A percentile compares a stretch with the other conserved stretches of the same genome.
These are phyloP conservation scores for Gynandropsis gynandra DNA, from an alignment of 345 rosid species.

Conservation along the genomic window DNA sequence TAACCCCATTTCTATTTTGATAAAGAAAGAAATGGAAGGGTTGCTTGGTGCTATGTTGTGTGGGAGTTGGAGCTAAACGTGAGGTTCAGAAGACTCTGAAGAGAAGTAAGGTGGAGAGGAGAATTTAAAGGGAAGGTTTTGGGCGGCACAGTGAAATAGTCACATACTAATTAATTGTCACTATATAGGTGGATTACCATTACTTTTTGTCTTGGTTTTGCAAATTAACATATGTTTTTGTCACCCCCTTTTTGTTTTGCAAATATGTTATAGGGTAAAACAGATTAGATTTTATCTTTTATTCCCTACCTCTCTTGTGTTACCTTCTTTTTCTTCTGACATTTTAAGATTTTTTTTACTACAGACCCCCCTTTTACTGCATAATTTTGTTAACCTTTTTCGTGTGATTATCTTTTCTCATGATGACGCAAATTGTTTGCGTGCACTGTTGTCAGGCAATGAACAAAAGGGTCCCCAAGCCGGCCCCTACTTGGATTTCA, in stretches of 20 bases:
- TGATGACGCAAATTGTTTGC: conserved; percentile 6
- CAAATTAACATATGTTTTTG: conserved; percentile 21
- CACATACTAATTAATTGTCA: conserved; percentile 24
- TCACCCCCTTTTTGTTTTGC: conserved; percentile 17
- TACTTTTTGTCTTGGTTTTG: conserved; percentile 26
- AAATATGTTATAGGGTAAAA: conserved; percentile 20
- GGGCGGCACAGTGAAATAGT: conserved; percentile 41
- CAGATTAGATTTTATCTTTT: conserved; percentile 23
- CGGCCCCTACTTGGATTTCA: conserved; percentile 53
- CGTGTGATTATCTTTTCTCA: conserved; percentile 13
- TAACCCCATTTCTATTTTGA: conserved; percentile 39
- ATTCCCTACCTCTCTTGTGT: conserved; percentile 11
- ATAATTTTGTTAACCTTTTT: conserved; percentile 13
- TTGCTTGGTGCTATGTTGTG: conserved; percentile 13
- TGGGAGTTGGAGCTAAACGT: conserved; percentile 25
- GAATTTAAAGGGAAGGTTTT: conserved; percentile 62
- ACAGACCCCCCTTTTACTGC: conserved; percentile 20
- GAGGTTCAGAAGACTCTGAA: conserved; percentile 33
- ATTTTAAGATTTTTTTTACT: conserved; percentile 18
- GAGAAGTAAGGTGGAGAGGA: conserved; percentile 37
- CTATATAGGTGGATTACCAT: conserved; percentile 19
- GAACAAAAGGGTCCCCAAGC: conserved; percentile 22
- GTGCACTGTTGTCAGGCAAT: conserved; percentile 23
- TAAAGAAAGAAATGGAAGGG: conserved; percentile 20
- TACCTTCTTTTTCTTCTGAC: conserved; percentile 11